Base-by-base conservation (phyloP, 2,329 filamentous ascomycete species). In the Mariannaea sp. region DNA sequence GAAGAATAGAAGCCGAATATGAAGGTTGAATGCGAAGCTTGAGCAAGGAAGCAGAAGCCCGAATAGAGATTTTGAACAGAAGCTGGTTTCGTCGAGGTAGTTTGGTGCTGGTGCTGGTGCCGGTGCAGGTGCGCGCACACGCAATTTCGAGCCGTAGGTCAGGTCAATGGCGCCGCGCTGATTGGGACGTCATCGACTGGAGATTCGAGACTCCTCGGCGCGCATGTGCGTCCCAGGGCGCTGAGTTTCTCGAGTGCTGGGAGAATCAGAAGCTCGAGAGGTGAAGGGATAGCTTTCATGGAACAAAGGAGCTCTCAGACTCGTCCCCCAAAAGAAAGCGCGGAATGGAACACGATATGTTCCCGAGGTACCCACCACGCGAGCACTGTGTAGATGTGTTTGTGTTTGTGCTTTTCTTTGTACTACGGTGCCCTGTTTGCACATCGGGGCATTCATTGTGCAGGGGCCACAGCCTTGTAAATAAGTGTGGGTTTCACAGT, bases 131-230 rank as follows among this genome's bases (percentile, higher is more conserved):
- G 43, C 35, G 46, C 41, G 44, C 44, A 16, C 29, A 38, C 6
- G 42, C 33, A 32, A 30, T 36, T 48, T 57, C 40, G 63, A 55
- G 53, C 65, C 36, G 59, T 60, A 49, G 61, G n/a, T n/a, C n/a
- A n/a, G n/a, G n/a, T n/a, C 60, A 58, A 60, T 57, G 57, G 51
- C 65, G 59, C 68, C 67, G 63, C 61, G 54, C 59, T 52, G 53
- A 54, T 54, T 58, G 52, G 61, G 62, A 62, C 68, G 64, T 71
- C 69, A 70, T 70, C 60, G 64, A 61, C 54, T 60, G 55, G 53
- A 58, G 58, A 59, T 36, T 41, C 30, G 40, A 49, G 35, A 49
- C 35, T 52, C 9, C 59, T 56, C 63, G 56, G 64, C 64, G 68
- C 68, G 62, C 68, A 69, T 70, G 52, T 61, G 67, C 58, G 58